These are phyloP conservation scores for Centella asiatica DNA, from an alignment of 129 eudicot genomes.

Conservation along the genomic window DNA sequence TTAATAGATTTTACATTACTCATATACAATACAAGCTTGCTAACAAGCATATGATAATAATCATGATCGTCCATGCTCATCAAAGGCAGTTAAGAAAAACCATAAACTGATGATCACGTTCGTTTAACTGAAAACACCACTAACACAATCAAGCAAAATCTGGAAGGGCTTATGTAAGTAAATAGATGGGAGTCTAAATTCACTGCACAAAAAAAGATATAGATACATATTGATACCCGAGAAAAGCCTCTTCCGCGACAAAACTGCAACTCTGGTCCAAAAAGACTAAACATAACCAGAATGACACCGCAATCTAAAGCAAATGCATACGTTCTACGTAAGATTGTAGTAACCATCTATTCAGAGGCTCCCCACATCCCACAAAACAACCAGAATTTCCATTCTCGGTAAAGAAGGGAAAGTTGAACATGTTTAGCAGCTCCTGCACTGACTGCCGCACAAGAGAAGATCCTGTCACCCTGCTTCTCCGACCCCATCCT, in stretches of 20 bases:
- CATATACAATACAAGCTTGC: too few species aligned
- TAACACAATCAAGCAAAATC: too few species aligned
- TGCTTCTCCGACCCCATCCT: conserved; percentile 96
- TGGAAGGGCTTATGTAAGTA: too few species aligned
- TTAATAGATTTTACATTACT: too few species aligned
- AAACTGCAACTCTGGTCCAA: conserved; percentile 1
- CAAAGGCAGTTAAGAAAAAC: too few species aligned
- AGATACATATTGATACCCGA: neutral
- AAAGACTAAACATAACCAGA: neutral
- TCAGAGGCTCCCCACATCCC: conserved; percentile 91
- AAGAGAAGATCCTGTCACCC: conserved; percentile 82
- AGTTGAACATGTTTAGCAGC: conserved; percentile 51
- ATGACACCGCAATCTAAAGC: conserved; percentile 30
- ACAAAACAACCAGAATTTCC: conserved; percentile 96
- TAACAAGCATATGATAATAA: too few species aligned
- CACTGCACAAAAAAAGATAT: neutral
- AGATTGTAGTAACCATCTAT: conserved; percentile 69
- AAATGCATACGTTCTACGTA: conserved; percentile 96
- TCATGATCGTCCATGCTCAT: too few species aligned
- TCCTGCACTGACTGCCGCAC: conserved; percentile 88
- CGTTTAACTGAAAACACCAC: too few species aligned
- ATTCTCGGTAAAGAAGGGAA: conserved; percentile 72
- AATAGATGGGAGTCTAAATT: neutral
- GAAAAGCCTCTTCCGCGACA: conserved; percentile 4
- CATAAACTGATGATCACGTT: too few species aligned